These are phyloP conservation scores for Claviceps africana DNA, from an alignment of 2,329 filamentous ascomycete genomes.

Conservation along the genomic window DNA sequence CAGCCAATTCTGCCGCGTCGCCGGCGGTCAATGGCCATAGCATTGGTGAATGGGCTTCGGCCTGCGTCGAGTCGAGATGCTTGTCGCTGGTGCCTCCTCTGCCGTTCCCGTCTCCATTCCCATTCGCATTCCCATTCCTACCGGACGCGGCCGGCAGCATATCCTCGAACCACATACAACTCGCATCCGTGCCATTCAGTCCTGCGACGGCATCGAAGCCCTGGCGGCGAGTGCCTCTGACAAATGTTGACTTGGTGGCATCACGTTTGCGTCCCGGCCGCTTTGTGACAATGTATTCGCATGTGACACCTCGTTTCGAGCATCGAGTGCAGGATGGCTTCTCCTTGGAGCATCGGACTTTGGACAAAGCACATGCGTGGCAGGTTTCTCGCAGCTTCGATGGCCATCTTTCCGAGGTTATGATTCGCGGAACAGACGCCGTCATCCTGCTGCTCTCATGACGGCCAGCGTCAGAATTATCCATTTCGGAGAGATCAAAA, in stretches of 20 bases:
- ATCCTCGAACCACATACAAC: not conserved
- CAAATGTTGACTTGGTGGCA: not conserved
- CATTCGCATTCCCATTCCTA: no score
- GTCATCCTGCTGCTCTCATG: not conserved
- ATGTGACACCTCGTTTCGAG: slow-evolving; percentile 15
- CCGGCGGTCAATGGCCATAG: not conserved
- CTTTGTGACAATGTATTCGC: slow-evolving; percentile 19
- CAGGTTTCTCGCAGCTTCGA: slow-evolving; percentile 22
- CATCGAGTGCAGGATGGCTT: slow-evolving; percentile 23
- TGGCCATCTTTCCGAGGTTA: not conserved
- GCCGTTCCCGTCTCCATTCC: no score
- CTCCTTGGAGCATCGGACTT: slow-evolving; percentile 22
- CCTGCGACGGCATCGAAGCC: not conserved
- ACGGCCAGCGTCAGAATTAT: not conserved
- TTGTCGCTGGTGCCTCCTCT: not conserved
- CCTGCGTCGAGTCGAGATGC: not conserved
- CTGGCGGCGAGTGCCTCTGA: not conserved
- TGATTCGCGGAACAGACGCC: not conserved
- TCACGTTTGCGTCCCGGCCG: slow-evolving; percentile 10
- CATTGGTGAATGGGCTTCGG: not conserved
- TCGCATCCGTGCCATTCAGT: not conserved
- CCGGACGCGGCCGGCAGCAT: not conserved
- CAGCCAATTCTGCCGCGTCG: not conserved
- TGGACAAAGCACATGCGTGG: slow-evolving; percentile 21
- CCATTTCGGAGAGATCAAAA: not conserved